Evolutionary conservation across 176 grass and related monocot genomes (phyloP), one percentile per base, ranked within the genome.

Genomic region (Oryza punctata): DNA sequence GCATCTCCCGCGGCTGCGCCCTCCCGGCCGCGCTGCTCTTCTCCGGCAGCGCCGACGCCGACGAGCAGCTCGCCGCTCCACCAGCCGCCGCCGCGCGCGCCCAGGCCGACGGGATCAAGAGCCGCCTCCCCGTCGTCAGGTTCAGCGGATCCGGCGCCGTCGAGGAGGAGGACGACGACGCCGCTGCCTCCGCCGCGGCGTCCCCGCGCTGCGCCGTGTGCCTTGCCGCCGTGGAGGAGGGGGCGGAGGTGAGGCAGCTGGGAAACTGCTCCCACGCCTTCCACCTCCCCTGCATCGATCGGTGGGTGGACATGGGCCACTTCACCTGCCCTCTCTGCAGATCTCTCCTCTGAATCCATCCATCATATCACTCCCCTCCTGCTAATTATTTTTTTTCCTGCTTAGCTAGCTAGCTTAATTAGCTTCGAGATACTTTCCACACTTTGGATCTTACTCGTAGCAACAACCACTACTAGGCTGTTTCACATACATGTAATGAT

Each of bases 321-420:
- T 29, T 81, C 63, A 81, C 78, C 40, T 81, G 78, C 78, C 78
- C 78, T 24, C 78, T 81, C 8, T 81, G 78, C 63, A 43, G 78
- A 69, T 65, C 78, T 54, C 45, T 19, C 57, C 21, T 61, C 57
- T 61, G 57, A 61, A 57, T 57, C 52, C 16, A 3, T 14, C 46
- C 49, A n/a, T n/a, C n/a, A n/a, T 57, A 5, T 18, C 49, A 2
- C 52, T 61, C 8, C 3, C 21, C 4, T n/a, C 19, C n/a, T 61
- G 57, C 8, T 61, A 23, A 61, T 61, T 60, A 23, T 1, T 3
- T 24, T 3, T 61, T 15, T 61, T 24, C 57, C 19, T 57, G 52
- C 1, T 24, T 10, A 61, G 57, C 6, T 61, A 59, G 50, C 7
- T 61, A 61, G 2, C 57, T 61, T 24, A 24, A 61, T 61, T 61